Base-by-base conservation (phyloP, 1,139 yeast species). In the Sugiyamaella castrensis region DNA sequence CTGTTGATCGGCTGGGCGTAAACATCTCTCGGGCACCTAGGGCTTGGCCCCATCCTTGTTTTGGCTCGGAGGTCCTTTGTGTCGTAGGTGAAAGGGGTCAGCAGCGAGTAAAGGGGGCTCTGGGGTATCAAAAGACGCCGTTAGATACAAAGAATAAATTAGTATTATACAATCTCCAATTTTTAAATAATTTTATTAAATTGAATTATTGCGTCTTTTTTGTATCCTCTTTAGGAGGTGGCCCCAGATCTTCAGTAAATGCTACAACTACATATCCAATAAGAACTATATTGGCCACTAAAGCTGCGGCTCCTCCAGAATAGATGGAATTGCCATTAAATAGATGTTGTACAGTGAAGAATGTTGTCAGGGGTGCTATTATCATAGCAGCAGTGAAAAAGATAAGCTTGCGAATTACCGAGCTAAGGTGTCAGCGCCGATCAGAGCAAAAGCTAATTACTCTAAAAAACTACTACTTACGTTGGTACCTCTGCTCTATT, bases 381-480 rank as follows among this genome's bases (percentile, higher is more conserved):
- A 92, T 81, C 97, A 92, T 91, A 46, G 95, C 88, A 3, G 77
- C 87, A 10, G 98, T 88, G 77, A 88, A 91, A 61, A 87, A 76
- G 68, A 87, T 77, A 57, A 92, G 80, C 68, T 91, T 91, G 57
- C 75, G 76, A 47, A 84, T 70, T 46, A 84, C 89, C 33, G 79
- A 65, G 57, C 88, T 81, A 57, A 5, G 30, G 63, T 35, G 37
- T 33, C 24, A 33, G 38, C 34, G 33, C 16, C 15, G 9, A 24
- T 19, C 16, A 26, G 16, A n/a, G 24, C 36, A 15, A 5, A n/a
- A 15, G 29, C 28, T n/a, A n/a, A n/a, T n/a, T n/a, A n/a, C n/a
- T n/a, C n/a, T n/a, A n/a, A 16, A 24, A 12, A 6, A 8, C 19
- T 26, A 33, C 4, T 24, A 41, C 45, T 41, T 41, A 41, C 45